Base-by-base conservation (phyloP, 2,329 filamentous ascomycete species). In the Pseudogymnoascus sp. region DNA sequence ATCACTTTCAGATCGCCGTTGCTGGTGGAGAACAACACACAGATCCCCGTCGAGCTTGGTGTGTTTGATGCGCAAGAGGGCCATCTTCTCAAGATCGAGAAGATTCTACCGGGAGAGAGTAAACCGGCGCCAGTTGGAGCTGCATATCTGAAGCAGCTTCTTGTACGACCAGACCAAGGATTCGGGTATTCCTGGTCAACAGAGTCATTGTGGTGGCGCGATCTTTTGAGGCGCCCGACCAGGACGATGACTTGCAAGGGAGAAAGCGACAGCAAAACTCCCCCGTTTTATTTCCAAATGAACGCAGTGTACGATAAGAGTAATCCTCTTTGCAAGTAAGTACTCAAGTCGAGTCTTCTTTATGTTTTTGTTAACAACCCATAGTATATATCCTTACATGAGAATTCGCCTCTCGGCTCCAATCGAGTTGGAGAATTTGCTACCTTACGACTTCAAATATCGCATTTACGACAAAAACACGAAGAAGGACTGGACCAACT, bases 401-500 rank as follows among this genome's bases (percentile, higher is more conserved):
- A 87, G 86, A 64, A 82, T 99, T 67, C 90, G 92, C 68, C 83
- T 99, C 2, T 96, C 91, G 23, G 93, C 94, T 0, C 94, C 95
- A 0, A 85, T 99, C 12, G 93, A 96, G 60, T 82, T 99, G 4
- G 93, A 99, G 74, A 99, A 99, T 68, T 78, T 99, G 47, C 78
- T 99, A 38, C 94, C 94, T 0, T 97, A 94, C 72, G 94, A 99
- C 75, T 99, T 99, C 84, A 97, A 99, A 76, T 99, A 99, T 75
- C 87, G 93, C 63, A 97, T 99, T 63, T 99, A 97, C 72, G 94
- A 99, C 78, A 97, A 95, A 78, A 95, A 96, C 74, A 97, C 92
- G 0, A 95, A 93, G 80, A 96, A 95, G 73, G 94, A 99, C 73
- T 99, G 94, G 94, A 95, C 91, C 4, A 99, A 99, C 74, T 99